Conservation (phyloP, 345 rosid genomes). For the Dovyalis caffra region DNA sequence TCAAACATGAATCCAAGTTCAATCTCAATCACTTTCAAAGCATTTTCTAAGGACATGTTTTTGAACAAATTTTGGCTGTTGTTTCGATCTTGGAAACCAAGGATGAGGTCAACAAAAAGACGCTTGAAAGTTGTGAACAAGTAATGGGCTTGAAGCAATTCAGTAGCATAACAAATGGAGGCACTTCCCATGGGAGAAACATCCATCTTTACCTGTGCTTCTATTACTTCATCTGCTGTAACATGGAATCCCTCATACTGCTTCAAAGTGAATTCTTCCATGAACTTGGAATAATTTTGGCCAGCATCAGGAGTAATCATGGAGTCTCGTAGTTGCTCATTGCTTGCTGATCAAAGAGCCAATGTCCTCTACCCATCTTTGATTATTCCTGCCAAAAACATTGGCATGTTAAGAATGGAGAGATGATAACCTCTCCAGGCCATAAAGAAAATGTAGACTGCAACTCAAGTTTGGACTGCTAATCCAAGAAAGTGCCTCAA, state of each 20-base stretch:
- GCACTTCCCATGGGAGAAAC: background rate
- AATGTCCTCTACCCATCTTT: slow-evolving; percentile 45
- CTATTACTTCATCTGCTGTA: background rate
- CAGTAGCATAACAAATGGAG: background rate
- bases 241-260: slow-evolving; percentile 4
- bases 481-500: slow-evolving; percentile 23
- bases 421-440: slow-evolving; percentile 24
- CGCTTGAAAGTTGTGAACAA: slow-evolving; percentile 37
- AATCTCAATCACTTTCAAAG: slow-evolving; percentile 29
- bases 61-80: slow-evolving; percentile 10
- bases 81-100: slow-evolving; percentile 16
- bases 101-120: slow-evolving; percentile 41
- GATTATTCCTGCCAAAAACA: slow-evolving; percentile 38
- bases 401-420: slow-evolving; percentile 16
- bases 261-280: slow-evolving; percentile 15
- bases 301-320: slow-evolving; percentile 30
- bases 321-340: slow-evolving; percentile 29
- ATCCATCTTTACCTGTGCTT: background rate
- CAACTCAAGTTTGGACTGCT: slow-evolving; percentile 14
- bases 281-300: slow-evolving; percentile 23
- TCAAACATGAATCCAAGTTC: slow-evolving; percentile 40
- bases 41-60: background rate
- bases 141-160: slow-evolving; percentile 9
- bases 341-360: slow-evolving; percentile 43
- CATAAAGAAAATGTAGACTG: slow-evolving; percentile 32